Evolutionary conservation across 371 early-diverging fungal species (phyloP).

Genomic region (Mortierella sp.): DNA sequence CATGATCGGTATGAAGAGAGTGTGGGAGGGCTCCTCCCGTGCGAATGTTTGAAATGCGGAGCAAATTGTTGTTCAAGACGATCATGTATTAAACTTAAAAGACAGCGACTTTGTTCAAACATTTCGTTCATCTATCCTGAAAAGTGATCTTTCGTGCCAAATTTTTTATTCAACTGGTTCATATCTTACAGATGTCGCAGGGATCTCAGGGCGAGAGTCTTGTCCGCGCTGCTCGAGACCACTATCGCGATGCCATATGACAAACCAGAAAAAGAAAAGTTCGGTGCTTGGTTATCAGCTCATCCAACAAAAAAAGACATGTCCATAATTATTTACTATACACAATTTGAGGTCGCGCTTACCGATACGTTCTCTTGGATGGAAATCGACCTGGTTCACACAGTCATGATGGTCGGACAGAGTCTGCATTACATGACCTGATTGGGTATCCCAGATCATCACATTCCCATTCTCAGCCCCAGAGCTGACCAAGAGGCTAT

Average conservation of each 20-base stretch:
- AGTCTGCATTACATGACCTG: not conserved
- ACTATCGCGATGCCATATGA: not conserved
- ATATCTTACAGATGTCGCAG: not conserved
- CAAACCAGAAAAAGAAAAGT: not conserved
- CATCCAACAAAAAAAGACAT: no score
- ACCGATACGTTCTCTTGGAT: not conserved
- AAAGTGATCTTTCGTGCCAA: not conserved
- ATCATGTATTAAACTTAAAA: not conserved
- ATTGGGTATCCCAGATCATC: not conserved
- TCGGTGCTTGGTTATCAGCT: not conserved
- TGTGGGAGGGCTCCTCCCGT: no score
- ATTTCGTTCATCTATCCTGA: no score
- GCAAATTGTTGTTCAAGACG: not conserved
- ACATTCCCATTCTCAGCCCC: not conserved
- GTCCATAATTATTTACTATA: not conserved
- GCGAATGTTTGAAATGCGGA: not conserved
- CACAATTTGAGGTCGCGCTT: not conserved
- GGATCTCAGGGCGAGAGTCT: not conserved
- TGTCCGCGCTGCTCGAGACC: constrained; percentile 1
- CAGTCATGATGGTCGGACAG: not conserved
- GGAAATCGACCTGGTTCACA: not conserved
- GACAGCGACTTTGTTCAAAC: no score
- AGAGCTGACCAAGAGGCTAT: not conserved
- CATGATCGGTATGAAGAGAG: not conserved
- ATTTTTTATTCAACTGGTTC: not conserved